Evolutionary conservation across 805 yeast species (phyloP).

Genomic region (Kluyveromyces lactis): DNA sequence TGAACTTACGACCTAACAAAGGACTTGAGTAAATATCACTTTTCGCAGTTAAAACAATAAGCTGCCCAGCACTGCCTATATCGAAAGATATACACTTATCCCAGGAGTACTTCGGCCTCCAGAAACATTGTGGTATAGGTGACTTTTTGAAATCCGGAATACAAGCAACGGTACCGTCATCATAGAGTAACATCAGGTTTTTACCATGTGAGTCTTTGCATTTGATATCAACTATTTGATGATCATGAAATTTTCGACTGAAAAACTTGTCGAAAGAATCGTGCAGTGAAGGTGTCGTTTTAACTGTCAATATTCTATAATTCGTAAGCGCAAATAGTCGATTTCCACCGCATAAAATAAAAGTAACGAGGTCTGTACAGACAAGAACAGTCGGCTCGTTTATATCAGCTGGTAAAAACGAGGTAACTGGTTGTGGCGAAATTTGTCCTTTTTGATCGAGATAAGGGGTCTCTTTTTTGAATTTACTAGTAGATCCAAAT

Average conservation of each 20-base stretch:
- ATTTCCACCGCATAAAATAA: conserved; percentile 48
- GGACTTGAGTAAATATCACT: conserved; percentile 52
- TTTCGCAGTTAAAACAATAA: conserved; percentile 56
- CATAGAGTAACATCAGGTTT: conserved; percentile 41
- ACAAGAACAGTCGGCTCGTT: conserved; percentile 42
- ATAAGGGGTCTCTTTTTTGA: conserved; percentile 39
- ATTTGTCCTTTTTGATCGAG: conserved; percentile 33
- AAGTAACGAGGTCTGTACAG: conserved; percentile 63
- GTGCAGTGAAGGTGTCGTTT: conserved; percentile 19
- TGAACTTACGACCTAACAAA: conserved; percentile 8
- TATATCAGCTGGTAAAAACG: conserved; percentile 14
- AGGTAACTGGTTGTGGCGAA: conserved; percentile 12
- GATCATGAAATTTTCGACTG: conserved; percentile 19
- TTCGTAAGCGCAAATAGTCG: conserved; percentile 57
- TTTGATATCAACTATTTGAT: conserved; percentile 26
- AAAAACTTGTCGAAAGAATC: conserved; percentile 31
- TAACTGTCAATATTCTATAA: conserved; percentile 48
- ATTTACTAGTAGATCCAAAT: conserved; percentile 42
- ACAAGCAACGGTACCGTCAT: conserved; percentile 50
- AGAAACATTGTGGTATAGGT: conserved; percentile 26
- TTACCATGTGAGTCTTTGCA: conserved; percentile 31
- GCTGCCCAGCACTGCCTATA: conserved; percentile 57
- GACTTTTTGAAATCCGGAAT: conserved; percentile 7
- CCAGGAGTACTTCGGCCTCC: conserved; percentile 55
- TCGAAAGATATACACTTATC: conserved; percentile 48